These are phyloP conservation scores for Leptographium radiaticola DNA, from an alignment of 2,329 filamentous ascomycete genomes.

Conservation along the genomic window DNA sequence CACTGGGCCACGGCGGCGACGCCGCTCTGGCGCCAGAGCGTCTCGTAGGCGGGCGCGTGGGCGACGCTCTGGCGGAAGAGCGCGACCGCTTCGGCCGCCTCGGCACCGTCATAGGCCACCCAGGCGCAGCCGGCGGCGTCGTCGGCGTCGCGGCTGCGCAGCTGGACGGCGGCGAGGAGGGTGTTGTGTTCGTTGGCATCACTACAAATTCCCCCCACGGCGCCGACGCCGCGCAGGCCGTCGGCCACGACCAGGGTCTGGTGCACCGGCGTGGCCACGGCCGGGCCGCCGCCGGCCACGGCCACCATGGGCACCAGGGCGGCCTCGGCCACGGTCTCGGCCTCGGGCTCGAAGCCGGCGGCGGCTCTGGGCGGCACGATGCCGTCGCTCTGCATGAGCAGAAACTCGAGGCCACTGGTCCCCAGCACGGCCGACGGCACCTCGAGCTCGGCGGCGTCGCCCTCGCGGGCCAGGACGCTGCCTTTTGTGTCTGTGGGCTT, in stretches of 20 bases:
- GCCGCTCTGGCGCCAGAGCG: conserved; percentile 61
- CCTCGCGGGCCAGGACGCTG: conserved; percentile 18
- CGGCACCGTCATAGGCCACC: conserved; percentile 47
- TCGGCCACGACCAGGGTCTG: conserved; percentile 62
- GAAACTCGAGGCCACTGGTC: conserved; percentile 49
- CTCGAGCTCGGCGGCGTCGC: conserved; percentile 26
- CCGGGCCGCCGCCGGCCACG: conserved; percentile 52
- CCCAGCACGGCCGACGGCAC: conserved; percentile 50
- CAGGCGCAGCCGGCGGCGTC: conserved; percentile 35
- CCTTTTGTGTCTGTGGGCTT: conserved; percentile 22
- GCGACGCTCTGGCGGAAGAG: conserved; percentile 56
- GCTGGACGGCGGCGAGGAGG: conserved; percentile 44
- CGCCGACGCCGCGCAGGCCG: conserved; percentile 55
- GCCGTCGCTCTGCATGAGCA: conserved; percentile 33
- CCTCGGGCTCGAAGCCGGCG: conserved; percentile 22
- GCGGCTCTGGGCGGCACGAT: conserved; percentile 28
- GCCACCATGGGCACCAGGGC: conserved; percentile 66
- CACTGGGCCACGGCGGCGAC: conserved; percentile 52
- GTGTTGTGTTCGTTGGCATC: conserved; percentile 24
- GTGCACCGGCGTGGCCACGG: conserved; percentile 72
- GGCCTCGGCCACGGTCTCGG: conserved; percentile 42
- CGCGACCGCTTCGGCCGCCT: conserved; percentile 49
- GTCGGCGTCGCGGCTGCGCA: conserved; percentile 9
- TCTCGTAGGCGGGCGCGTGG: conserved; percentile 60
- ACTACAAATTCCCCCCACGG: no score